phyloP scores from a whole-genome alignment of 208 protist species.

The Leptomonas pyrrhocoris region DNA sequence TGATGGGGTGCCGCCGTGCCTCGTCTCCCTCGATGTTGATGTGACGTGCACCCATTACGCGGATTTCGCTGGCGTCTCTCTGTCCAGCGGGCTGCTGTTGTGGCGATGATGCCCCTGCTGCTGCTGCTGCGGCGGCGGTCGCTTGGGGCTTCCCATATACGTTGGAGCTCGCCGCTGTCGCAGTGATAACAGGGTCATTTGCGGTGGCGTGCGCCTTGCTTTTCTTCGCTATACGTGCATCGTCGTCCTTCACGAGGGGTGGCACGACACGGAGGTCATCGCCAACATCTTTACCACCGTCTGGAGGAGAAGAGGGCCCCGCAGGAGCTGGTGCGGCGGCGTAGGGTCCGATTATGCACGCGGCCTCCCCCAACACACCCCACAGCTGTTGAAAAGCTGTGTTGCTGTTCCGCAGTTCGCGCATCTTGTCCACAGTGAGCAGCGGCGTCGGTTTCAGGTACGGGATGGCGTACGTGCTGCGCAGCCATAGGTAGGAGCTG shows the following conservation, averaged over 20 bases:
- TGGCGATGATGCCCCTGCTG: background rate
- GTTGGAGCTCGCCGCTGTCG: too few relatives aligned
- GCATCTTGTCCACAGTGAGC: background rate
- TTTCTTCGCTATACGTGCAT: too few relatives aligned
- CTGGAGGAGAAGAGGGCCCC: background rate
- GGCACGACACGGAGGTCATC: background rate
- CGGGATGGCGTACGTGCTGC: slow-evolving; percentile 26
- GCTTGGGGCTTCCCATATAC: too few relatives aligned
- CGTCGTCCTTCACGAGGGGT: slow-evolving; percentile 15
- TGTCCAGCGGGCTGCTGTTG: background rate
- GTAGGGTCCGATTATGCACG: slow-evolving; percentile 21
- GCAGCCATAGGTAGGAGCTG: slow-evolving; percentile 32
- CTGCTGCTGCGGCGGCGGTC: background rate
- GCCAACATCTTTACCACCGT: background rate
- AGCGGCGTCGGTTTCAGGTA: slow-evolving; percentile 20
- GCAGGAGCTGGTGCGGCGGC: background rate
- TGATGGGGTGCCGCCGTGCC: slow-evolving; percentile 1
- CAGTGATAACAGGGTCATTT: too few relatives aligned
- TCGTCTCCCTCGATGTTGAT: slow-evolving; percentile 22
- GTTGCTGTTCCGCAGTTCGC: slow-evolving; percentile 6
- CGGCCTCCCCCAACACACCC: slow-evolving; percentile 16
- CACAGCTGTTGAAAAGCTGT: slow-evolving; percentile 15
- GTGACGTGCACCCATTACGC: background rate
- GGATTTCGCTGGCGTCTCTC: background rate
- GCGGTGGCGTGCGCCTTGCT: too few relatives aligned